Evolutionary conservation across 2,329 filamentous ascomycete genomes (phyloP), one percentile per base, ranked within the genome.

Genomic region (Talaromyces sp.): DNA sequence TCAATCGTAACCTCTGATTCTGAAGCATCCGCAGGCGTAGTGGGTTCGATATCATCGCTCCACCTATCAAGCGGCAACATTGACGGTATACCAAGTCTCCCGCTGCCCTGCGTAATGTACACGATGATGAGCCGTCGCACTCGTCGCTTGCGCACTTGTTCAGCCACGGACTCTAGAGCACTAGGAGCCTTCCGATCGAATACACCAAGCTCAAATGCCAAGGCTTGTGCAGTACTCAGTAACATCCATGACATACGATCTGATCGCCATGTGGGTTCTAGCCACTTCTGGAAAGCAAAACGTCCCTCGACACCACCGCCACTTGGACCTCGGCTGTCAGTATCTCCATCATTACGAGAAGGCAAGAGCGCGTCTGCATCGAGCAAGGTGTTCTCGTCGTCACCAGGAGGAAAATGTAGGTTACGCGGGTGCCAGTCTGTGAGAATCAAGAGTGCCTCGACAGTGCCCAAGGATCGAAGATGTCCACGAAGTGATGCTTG

Each of bases 241-340:
- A 98, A 81, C 92, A 97, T 97, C 93, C 93, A 97, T 72, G 91
- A 96, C 91, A 97, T 96, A 61, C 92, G 89, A 71, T 97, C 93
- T 67, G 89, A 92, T 69, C 93, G 85, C 92, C 93, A 97, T 8
- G 92, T 93, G 2, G 95, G 95, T 75, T 99, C 95, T 3, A 98
- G 85, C 92, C 95, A 98, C 73, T 92, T 93, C 72, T 96, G 92
- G 66, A 97, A 80, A 1, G 79, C 95, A 31, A 92, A 83, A 73
- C 90, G 88, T 9, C 91, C 92, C 50, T 92, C 91, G 21, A 92
- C 84, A n/a, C 86, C 85, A 33, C 83, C 84, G 56, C 73, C 72
- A 59, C 77, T 75, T 12, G 74, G 69, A 25, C 80, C 77, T 5
- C 76, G 70, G n/a, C 65, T 60, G 67, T 80, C 75, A 11, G 69